Base-by-base conservation (phyloP, 306 rosid genomes). In the Argentina anserina region DNA sequence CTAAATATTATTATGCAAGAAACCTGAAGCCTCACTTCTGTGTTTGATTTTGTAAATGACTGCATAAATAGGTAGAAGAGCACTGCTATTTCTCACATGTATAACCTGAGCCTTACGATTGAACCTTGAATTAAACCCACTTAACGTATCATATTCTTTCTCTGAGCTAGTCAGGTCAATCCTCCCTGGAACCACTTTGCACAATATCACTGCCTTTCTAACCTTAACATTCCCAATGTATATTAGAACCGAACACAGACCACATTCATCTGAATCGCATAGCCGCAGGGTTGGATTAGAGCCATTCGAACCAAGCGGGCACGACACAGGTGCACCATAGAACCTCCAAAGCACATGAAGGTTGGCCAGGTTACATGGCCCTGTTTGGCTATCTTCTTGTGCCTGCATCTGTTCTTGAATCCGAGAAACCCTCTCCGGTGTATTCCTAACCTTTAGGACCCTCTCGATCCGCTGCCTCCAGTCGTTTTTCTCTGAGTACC, bases 181-280 rank as follows among this genome's bases (percentile, higher is more conserved):
- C 66, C 66, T 61, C 21, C 66, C 14, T 9, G 66, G 26, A 33
- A 61, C 66, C 26, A 61, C 66, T 61, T 61, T 33, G 25, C 41
- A 61, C 66, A 61, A 34, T 61, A 61, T 14, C 3, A 61, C 41
- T 33, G 66, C 66, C 42, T 61, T 61, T 42, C 42, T 33, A 20
- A 7, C 42, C 42, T 0, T 9, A 61, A 18, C 42, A 18, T 34
- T 25, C 14, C 66, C 42, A 33, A 61, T 61, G 7, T 20, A 7
- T 12, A 14, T 34, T 3, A 33, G 23, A 61, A 17, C 12, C 11
- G 66, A 61, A 18, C 42, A 61, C 66, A 61, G 5, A 17, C 66
- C 66, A 17, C 66, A 61, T 33, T 17, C 66, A 61, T 9, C 21
- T 0, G 66, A 61, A 61, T 61, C 14, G 26, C 26, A 61, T 61